Evolutionary conservation across 257 asterid genomes (phyloP).

Genomic region (Solanum habrochaites): DNA sequence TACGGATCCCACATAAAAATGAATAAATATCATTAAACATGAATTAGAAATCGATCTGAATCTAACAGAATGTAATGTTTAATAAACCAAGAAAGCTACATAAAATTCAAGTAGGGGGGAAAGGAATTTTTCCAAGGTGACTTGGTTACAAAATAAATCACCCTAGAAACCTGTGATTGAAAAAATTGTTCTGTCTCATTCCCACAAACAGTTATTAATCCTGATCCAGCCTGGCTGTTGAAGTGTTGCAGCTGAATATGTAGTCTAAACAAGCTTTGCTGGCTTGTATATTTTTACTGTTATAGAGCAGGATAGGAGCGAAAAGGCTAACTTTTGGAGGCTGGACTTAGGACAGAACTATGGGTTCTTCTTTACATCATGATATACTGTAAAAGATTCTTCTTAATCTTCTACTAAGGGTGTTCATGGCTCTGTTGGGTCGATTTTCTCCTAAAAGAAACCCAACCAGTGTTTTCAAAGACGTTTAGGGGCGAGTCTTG

Average conservation of each 20-base stretch:
- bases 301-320: background rate
- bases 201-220: background rate
- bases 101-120: background rate
- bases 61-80: background rate
- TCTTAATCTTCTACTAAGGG: background rate
- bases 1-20: background rate
- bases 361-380: background rate
- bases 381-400: background rate
- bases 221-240: background rate
- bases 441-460: background rate
- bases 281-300: background rate
- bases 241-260: background rate
- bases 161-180: background rate
- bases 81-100: background rate
- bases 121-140: background rate
- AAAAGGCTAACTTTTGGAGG: background rate
- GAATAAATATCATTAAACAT: background rate
- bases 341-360: background rate
- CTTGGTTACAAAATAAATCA: background rate
- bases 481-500: background rate
- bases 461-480: background rate
- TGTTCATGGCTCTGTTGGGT: background rate
- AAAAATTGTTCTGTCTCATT: background rate
- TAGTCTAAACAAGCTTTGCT: background rate
- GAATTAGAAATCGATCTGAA: background rate